Evolutionary conservation across 2,329 filamentous ascomycete genomes (phyloP).

Genomic region (Trichoderma cornu-damae): DNA sequence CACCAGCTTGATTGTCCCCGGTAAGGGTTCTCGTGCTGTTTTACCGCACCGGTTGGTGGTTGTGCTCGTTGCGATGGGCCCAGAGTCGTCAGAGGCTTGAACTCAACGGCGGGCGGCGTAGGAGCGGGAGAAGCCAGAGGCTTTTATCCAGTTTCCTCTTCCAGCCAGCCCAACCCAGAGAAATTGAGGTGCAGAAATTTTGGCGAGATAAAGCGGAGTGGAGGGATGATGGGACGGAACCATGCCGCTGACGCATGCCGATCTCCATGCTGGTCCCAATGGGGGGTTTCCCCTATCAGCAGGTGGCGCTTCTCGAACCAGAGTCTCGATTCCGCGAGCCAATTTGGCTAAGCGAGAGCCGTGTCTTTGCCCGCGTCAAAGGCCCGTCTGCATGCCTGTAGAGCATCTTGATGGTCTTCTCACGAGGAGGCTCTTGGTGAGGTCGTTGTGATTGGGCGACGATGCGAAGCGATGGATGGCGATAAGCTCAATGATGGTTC

Average conservation of each 20-base stretch:
- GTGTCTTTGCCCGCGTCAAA: no score
- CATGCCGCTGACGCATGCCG: neutral
- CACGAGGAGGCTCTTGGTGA: neutral
- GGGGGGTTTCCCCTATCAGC: neutral
- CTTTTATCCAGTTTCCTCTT: slow-evolving; percentile 16
- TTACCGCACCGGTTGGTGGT: neutral
- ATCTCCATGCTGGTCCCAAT: neutral
- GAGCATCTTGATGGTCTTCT: no score
- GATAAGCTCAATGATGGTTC: slow-evolving; percentile 5
- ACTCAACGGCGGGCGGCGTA: slow-evolving; percentile 5
- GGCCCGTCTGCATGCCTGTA: no score
- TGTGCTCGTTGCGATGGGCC: neutral
- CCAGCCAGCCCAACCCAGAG: neutral
- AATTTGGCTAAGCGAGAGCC: no score
- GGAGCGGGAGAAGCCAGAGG: slow-evolving; percentile 2
- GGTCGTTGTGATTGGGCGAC: neutral
- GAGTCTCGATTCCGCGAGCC: no score
- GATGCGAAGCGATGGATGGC: no score
- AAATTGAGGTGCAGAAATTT: neutral
- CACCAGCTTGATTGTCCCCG: neutral
- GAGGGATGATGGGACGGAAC: neutral
- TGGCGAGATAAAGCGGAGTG: neutral
- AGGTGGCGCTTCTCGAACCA: no score
- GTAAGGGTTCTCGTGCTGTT: neutral
- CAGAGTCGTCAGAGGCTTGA: slow-evolving; percentile 15